These are phyloP conservation scores for Sporothrix phasma DNA, from an alignment of 2,329 filamentous ascomycete genomes.

Conservation along the genomic window DNA sequence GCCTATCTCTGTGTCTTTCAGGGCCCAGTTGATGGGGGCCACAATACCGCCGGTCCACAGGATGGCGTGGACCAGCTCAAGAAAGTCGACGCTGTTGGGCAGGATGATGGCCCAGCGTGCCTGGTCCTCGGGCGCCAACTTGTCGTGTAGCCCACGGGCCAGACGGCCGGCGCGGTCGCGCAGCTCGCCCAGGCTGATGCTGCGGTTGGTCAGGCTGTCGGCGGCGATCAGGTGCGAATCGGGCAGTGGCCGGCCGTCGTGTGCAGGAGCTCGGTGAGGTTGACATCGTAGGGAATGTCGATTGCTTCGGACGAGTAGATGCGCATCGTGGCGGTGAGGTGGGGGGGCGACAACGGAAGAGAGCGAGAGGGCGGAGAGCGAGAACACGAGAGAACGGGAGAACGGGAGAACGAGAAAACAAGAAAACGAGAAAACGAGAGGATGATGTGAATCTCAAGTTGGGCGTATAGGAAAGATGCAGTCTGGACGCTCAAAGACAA, in stretches of 20 bases:
- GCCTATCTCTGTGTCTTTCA: conserved; percentile 31
- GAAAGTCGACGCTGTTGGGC: conserved; percentile 36
- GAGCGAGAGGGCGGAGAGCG: too few species aligned
- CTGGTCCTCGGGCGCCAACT: conserved; percentile 27
- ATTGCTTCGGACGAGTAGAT: conserved; percentile 27
- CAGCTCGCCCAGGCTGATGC: conserved; percentile 34
- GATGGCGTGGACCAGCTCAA: conserved; percentile 34
- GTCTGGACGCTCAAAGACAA: background rate
- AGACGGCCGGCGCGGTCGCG: conserved; percentile 32
- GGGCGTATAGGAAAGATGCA: background rate
- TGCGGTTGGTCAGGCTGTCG: conserved; percentile 36
- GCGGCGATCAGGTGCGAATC: conserved; percentile 34
- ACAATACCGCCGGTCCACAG: conserved; percentile 32
- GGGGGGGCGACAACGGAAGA: background rate
- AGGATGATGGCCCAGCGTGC: conserved; percentile 34
- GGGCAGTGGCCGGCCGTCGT: conserved; percentile 27
- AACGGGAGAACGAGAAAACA: background rate
- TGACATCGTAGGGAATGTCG: conserved; percentile 30
- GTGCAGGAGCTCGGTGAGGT: conserved; percentile 36
- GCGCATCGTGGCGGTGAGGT: conserved; percentile 22
- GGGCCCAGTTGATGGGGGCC: conserved; percentile 32
- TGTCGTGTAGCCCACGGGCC: conserved; percentile 29
- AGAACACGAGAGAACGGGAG: too few species aligned
- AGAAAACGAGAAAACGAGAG: background rate
- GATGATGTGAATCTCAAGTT: background rate